These are phyloP conservation scores for Erodium maritimum DNA, from an alignment of 345 rosid species.

Conservation along the genomic window DNA sequence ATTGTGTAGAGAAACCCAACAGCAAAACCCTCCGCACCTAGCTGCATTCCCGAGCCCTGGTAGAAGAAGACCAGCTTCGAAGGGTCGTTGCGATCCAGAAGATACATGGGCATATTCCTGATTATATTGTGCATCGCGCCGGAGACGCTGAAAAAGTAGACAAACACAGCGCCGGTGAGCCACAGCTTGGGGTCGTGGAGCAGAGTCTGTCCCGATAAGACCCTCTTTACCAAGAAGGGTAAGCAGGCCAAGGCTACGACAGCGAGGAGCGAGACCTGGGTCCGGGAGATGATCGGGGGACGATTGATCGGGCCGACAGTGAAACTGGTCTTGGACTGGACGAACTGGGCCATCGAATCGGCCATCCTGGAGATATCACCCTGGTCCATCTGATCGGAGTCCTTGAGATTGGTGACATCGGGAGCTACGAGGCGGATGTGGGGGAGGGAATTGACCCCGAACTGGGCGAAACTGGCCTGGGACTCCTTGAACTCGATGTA, in stretches of 20 bases:
- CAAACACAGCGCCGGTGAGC: constrained; percentile 44
- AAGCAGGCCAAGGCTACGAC: constrained; percentile 26
- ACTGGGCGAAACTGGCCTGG: constrained; percentile 52
- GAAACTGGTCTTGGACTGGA: constrained; percentile 46
- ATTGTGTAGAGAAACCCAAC: constrained; percentile 58
- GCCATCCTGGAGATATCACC: constrained; percentile 53
- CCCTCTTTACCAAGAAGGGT: constrained; percentile 38
- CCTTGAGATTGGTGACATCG: constrained; percentile 31
- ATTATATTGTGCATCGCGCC: constrained; percentile 77
- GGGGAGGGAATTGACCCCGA: constrained; percentile 75
- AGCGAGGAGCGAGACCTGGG: constrained; percentile 24
- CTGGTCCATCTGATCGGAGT: constrained; percentile 36
- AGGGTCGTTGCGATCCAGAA: constrained; percentile 53
- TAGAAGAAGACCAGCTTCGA: constrained; percentile 51
- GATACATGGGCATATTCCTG: constrained; percentile 70
- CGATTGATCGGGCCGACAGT: constrained; percentile 59
- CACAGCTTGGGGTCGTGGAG: constrained; percentile 49
- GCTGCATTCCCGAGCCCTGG: constrained; percentile 74
- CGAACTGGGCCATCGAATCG: constrained; percentile 69
- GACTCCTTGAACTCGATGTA: constrained; percentile 56
- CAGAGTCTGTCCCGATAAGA: constrained; percentile 38
- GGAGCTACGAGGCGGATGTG: constrained; percentile 71
- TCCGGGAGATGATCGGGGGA: constrained; percentile 48
- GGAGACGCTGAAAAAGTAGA: constrained; percentile 70
- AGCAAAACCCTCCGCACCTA: constrained; percentile 58